Conservation (phyloP, 331 rosid genomes). For the Dryas integrifolia region DNA sequence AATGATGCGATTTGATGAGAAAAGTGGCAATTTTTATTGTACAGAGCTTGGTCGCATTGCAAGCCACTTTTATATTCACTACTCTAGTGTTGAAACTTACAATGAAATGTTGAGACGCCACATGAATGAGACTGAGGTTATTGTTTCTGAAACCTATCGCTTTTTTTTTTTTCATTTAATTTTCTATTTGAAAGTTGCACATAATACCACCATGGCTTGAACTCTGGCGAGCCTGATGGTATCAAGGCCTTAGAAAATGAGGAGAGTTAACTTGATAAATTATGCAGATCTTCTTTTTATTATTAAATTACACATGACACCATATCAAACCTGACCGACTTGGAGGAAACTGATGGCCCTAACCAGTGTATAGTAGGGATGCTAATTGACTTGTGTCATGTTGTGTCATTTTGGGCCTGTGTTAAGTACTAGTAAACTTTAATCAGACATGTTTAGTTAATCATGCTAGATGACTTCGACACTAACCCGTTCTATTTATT, state of each 20-base stretch:
- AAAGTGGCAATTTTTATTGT: conserved; percentile 95
- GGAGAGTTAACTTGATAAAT: no score
- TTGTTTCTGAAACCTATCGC: conserved; percentile 28
- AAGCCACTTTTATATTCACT: conserved; percentile 96
- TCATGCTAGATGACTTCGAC: no score
- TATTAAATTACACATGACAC: background rate
- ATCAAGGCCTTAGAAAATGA: no score
- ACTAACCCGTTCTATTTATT: no score
- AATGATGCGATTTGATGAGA: conserved; percentile 99
- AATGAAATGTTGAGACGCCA: conserved; percentile 86
- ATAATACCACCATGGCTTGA: no score
- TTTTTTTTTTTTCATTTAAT: background rate
- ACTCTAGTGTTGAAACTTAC: conserved; percentile 94
- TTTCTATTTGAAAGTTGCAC: background rate
- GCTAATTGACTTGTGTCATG: background rate
- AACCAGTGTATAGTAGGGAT: background rate
- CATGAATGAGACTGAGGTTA: conserved; percentile 93
- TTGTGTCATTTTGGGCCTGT: no score
- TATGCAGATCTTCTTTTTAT: no score
- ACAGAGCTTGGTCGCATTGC: conserved; percentile 99
- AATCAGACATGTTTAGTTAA: no score
- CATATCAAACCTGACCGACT: background rate
- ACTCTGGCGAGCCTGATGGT: no score
- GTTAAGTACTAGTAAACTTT: no score
- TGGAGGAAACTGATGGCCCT: background rate